phyloP scores from a whole-genome alignment of 208 protist genomes.

The Herpetomonas muscarum region DNA sequence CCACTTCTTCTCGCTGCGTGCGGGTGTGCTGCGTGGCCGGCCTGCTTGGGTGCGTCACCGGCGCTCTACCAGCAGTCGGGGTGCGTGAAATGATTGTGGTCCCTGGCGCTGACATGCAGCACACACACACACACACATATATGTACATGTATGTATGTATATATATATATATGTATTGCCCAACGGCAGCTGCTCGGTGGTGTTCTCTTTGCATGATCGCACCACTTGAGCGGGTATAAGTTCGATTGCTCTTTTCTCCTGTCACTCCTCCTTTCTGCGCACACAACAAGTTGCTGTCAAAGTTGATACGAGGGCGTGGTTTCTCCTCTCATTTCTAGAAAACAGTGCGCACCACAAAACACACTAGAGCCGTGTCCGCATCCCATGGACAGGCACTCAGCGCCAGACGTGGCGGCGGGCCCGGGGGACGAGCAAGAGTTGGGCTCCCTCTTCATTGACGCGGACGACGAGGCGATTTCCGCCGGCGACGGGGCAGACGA shows the following conservation, averaged over 20 bases:
- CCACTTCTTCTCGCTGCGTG: too few species aligned
- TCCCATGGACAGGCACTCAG: neutral
- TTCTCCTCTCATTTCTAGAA: neutral
- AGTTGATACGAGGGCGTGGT: too few species aligned
- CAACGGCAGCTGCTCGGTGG: too few species aligned
- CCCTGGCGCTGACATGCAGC: too few species aligned
- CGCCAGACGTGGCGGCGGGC: neutral
- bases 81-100: too few species aligned
- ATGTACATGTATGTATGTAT: too few species aligned
- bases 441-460: neutral
- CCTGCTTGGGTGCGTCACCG: too few species aligned
- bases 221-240: neutral
- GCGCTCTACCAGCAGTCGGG: too few species aligned
- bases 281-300: slow-evolving; percentile 3
- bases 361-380: neutral
- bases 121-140: too few species aligned
- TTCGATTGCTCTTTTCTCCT: neutral
- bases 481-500: too few species aligned
- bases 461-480: neutral
- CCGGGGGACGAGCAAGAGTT: neutral
- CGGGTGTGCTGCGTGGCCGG: too few species aligned
- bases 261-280: neutral
- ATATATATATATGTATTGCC: too few species aligned
- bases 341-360: neutral
- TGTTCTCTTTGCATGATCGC: neutral